Evolutionary conservation across 2,329 filamentous ascomycete genomes (phyloP), one percentile per base, ranked within the genome.

Genomic region (Phyllosticta citriasiana): DNA sequence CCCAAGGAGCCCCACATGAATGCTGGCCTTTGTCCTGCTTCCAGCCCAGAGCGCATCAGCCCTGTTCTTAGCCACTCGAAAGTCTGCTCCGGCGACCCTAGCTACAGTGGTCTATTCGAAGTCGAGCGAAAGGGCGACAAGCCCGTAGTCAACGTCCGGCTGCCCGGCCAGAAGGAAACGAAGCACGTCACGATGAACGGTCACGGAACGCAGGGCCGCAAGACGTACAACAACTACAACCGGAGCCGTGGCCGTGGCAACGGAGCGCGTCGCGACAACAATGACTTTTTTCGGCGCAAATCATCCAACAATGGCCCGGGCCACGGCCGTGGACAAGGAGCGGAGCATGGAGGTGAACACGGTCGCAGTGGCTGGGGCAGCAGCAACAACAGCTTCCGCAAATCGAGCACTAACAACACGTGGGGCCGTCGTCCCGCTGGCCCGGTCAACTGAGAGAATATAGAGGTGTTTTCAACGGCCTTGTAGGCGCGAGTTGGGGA

Each of bases 311-410:
- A 26, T 19, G 54, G 50, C 19, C 59, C 59, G 40, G 26, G 24
- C 3, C 59, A 30, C 19, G 58, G 58, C 22, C 35, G 33, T 40
- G 40, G 40, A 7, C 40, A 47, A 14, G 16, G 14, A n/a, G 25
- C 52, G 5, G 22, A 53, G 52, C 25, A 24, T 25, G 52, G 22
- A 53, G 19, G 22, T 25, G 52, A 6, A 26, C 52, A 27, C 12
- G 52, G 52, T 12, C 12, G 52, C 22, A 19, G 52, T 5, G 35
- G 54, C 27, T 61, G 59, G 59, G 55, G 59, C 24, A 54, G 35
- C 57, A 61, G 50, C 57, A 61, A 30, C 54, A 61, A 57, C 59
- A 53, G 24, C 54, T 57, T 56, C n/a, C 55, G 30, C 53, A 60
- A 56, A 4, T 19, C 59, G 16, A 50, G 55, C 59, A 52, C 26